Evolutionary conservation across 345 rosid genomes (phyloP), one percentile per base, ranked within the genome.

Genomic region (Chamaenerion angustifolium): DNA sequence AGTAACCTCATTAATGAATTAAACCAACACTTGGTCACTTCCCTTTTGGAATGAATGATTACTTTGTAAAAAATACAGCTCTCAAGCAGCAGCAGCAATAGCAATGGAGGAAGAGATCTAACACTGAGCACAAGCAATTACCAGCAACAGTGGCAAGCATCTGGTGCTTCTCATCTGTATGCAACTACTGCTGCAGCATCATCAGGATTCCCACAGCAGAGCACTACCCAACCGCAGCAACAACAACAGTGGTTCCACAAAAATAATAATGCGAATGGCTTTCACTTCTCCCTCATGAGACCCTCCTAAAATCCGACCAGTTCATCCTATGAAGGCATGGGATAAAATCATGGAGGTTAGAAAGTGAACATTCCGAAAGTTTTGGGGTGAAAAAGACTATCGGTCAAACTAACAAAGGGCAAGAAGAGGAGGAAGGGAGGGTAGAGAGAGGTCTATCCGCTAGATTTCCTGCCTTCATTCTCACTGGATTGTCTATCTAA

Each of bases 111-210:
- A 31, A 50, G 54, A 7, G 31, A 41, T 41, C 46, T 41, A 16
- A 11, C 56, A 52, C 35, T 43, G 54, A 54, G 47, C 57, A 21
- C 57, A 43, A 54, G 40, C 57, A 54, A 21, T 10, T 45, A 53
- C 14, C 64, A 11, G 12, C 64, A 46, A 16, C 75, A 71, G 52
- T 70, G 73, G 77, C 77, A 78, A 61, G 50, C 73, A 3, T 50
- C 54, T 4, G 79, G 80, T 59, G 68, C 69, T 58, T 69, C 68
- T 37, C 83, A 71, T 56, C 49, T 69, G 63, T 71, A 69, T 74
- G 70, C 89, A 68, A 76, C 65, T 80, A 76, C 65, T 82, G 96
- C 95, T 80, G 98, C 98, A 80, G 96, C 94, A 90, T 90, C 98
- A 86, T 90, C 98, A 86, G 95, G 98, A 90, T 90, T 83, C 98